Base-by-base conservation (phyloP, 768 basidiomycete species). In the Rhodotorula toruloides region DNA sequence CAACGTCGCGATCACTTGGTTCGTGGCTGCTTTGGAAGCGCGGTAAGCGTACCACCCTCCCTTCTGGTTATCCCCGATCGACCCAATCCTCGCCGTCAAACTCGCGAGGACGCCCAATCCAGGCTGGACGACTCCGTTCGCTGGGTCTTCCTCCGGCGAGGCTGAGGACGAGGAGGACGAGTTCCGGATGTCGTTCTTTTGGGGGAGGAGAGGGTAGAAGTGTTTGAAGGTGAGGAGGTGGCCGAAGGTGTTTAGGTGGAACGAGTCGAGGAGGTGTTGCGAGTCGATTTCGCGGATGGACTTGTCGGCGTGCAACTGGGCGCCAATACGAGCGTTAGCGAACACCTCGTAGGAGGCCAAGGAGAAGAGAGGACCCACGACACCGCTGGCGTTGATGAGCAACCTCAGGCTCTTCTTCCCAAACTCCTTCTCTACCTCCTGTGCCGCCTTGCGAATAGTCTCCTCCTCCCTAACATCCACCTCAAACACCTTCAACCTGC, bases 141-240 rank as follows among this genome's bases (percentile, higher is more conserved):
- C 78, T 8, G 77, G 79, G 61, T 79, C 79, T 13, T 65, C 56
- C n/a, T 67, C 57, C 19, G 60, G 32, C 3, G 63, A 52, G 37
- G 68, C 62, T 25, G 62, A 63, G 2, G 37, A 11, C 8, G 64
- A 63, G 72, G 58, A 40, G 22, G 63, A 54, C 8, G 64, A 63
- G 72, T 67, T 34, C 70, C 73, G 46, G 63, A 75, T 65, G 50
- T 75, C 70, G 47, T 72, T 73, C 31, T 65, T 61, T 16, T 74
- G 74, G 0, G 80, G 79, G 5, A 81, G 69, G 39, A 81, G 77
- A 9, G 78, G 78, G 16, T 76, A 72, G 49, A 81, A 79, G 65
- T 81, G 79, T 62, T 79, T 80, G 74, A 79, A 81, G 2, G 79
- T 74, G 50, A 80, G 73, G 36, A 80, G 75, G 56, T 79, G 80